Conservation (phyloP, 2,329 filamentous ascomycete species). For the Lecanoromycetidae sp. region DNA sequence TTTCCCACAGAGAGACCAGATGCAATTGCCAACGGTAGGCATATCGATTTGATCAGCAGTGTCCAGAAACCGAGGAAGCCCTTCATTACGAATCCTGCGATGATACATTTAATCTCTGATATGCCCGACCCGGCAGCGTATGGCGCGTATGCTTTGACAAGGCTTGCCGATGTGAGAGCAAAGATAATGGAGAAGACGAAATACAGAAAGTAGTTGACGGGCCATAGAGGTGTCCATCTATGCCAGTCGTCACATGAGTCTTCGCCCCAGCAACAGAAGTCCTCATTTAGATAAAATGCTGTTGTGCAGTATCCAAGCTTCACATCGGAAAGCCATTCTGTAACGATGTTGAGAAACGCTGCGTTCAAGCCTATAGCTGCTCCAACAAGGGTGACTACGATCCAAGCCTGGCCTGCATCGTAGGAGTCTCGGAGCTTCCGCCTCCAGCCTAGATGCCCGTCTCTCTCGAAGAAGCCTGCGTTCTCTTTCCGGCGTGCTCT, state of each 20-base stretch:
- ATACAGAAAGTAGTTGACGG: constrained; percentile 78
- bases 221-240: constrained; percentile 66
- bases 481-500: constrained; percentile 62
- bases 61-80: constrained; percentile 90
- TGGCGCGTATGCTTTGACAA: constrained; percentile 85
- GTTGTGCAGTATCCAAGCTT: constrained; percentile 94
- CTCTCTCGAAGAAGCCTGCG: constrained; percentile 57
- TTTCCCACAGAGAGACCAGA: constrained; percentile 93
- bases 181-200: constrained; percentile 72
- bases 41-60: constrained; percentile 84
- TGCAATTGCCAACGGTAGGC: constrained; percentile 79
- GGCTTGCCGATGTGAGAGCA: constrained; percentile 64
- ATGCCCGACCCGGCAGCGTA: constrained; percentile 96
- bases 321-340: constrained; percentile 91
- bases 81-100: constrained; percentile 98
- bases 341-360: constrained; percentile 85
- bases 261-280: constrained; percentile 95
- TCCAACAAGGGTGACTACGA: constrained; percentile 85
- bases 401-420: constrained; percentile 94
- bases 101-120: constrained; percentile 98
- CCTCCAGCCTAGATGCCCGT: constrained; percentile 63
- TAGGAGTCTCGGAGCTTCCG: constrained; percentile 74
- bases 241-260: constrained; percentile 87
- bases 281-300: constrained; percentile 92
- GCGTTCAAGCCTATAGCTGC: constrained; percentile 89